These are phyloP conservation scores for Eragrostis curvula DNA, from an alignment of 176 grass and related monocot species.

Conservation along the genomic window DNA sequence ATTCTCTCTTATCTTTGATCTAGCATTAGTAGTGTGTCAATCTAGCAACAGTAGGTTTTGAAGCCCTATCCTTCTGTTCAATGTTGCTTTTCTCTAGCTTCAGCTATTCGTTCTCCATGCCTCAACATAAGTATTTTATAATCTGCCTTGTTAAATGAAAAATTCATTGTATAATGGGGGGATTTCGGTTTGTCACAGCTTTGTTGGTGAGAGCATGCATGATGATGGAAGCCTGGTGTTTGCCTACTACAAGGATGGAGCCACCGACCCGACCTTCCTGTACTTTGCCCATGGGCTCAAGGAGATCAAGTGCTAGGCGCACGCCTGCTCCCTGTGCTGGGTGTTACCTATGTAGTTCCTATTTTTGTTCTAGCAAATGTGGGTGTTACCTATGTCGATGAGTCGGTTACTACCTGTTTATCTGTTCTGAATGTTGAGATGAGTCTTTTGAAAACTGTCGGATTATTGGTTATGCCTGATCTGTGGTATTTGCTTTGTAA, in stretches of 20 bases:
- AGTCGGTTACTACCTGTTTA: conserved; percentile 11
- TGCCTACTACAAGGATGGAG: conserved; percentile 89
- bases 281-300: conserved; percentile 77
- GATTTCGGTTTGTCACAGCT: conserved; percentile 41
- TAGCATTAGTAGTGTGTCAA: too few relatives aligned
- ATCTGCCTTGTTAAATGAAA: background rate
- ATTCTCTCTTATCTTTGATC: background rate
- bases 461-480: conserved; percentile 22
- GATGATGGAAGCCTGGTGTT: conserved; percentile 72
- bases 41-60: too few relatives aligned
- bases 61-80: too few relatives aligned
- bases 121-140: too few relatives aligned
- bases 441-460: background rate
- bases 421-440: conserved; percentile 15
- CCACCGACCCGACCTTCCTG: conserved; percentile 75
- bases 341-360: conserved; percentile 31
- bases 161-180: background rate
- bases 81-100: too few relatives aligned
- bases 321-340: background rate
- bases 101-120: background rate
- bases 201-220: conserved; percentile 96
- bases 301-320: conserved; percentile 84
- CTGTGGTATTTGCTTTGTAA: conserved; percentile 1
- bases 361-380: conserved; percentile 43
- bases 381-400: conserved; percentile 4